Conservation (phyloP, 108 stramenopile species). For the Cyclotella distinguenda region DNA sequence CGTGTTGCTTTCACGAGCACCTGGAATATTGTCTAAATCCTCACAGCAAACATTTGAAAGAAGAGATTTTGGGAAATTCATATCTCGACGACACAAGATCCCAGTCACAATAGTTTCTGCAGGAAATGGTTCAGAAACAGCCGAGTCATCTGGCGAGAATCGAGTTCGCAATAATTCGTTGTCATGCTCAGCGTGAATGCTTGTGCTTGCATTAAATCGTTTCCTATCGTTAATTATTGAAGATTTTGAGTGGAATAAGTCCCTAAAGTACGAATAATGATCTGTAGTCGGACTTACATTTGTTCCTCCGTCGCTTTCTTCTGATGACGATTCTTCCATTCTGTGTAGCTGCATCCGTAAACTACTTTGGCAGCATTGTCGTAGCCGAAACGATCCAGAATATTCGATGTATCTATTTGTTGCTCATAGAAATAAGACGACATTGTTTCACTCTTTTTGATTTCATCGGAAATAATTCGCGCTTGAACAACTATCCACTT, state of each 20-base stretch:
- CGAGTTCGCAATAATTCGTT: constrained; percentile 62
- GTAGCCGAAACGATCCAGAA: constrained; percentile 80
- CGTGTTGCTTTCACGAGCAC: not conserved
- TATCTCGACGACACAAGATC: no score
- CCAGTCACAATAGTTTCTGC: no score
- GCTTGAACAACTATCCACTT: constrained; percentile 87
- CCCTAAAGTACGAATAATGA: no score
- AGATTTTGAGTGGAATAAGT: no score
- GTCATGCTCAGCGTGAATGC: constrained; percentile 76
- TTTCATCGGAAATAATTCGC: constrained; percentile 57
- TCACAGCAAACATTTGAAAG: constrained; percentile 90
- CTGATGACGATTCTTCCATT: constrained; percentile 80
- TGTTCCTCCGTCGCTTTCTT: constrained; percentile 82
- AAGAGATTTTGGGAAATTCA: no score
- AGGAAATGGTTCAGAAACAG: not conserved
- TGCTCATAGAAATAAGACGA: constrained; percentile 29
- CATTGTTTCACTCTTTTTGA: constrained; percentile 2
- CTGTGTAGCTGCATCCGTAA: constrained; percentile 77
- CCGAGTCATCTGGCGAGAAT: constrained; percentile 8
- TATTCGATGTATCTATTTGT: constrained; percentile 24
- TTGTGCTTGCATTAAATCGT: constrained; percentile 68
- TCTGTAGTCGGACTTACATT: constrained; percentile 46
- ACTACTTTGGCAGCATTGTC: constrained; percentile 85
- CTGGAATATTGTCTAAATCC: constrained; percentile 54
- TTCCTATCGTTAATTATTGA: constrained; percentile 27